These are phyloP conservation scores for Orbilia ellipsospora DNA, from an alignment of 2,329 filamentous ascomycete species.

Conservation along the genomic window DNA sequence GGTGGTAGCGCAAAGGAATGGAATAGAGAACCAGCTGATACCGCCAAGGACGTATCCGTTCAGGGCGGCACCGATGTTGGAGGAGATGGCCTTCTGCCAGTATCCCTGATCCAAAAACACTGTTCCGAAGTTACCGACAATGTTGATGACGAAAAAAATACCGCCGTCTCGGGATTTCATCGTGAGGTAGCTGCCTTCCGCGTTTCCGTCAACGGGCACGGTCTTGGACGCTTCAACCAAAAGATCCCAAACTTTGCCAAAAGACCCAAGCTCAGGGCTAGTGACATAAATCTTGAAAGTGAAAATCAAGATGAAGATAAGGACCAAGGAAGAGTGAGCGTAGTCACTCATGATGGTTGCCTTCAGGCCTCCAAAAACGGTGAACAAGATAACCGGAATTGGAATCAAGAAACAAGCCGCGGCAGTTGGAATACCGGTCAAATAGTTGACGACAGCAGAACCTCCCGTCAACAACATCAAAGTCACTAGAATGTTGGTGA, in stretches of 20 bases:
- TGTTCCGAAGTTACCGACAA: constrained; percentile 80
- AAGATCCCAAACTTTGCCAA: constrained; percentile 80
- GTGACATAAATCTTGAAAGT: constrained; percentile 84
- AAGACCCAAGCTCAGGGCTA: constrained; percentile 77
- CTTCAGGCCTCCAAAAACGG: constrained; percentile 62
- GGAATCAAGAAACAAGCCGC: constrained; percentile 87
- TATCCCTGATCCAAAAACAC: constrained; percentile 65
- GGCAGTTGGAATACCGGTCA: constrained; percentile 79
- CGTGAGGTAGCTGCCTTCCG: constrained; percentile 83
- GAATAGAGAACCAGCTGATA: constrained; percentile 90
- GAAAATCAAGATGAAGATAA: constrained; percentile 88
- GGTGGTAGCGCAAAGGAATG: constrained; percentile 87
- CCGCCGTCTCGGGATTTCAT: constrained; percentile 84
- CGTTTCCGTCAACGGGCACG: constrained; percentile 83
- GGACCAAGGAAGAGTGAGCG: constrained; percentile 83
- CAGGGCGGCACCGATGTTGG: constrained; percentile 83
- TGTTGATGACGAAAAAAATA: constrained; percentile 92
- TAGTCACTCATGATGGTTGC: constrained; percentile 88
- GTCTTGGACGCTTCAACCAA: constrained; percentile 74
- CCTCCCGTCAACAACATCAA: constrained; percentile 90
- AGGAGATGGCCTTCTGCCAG: constrained; percentile 94
- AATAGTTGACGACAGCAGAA: constrained; percentile 75
- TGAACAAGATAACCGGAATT: constrained; percentile 83
- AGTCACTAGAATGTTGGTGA: constrained; percentile 87
- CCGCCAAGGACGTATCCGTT: constrained; percentile 90